phyloP scores from a whole-genome alignment of 805 yeast species.

The Metschnikowia corniflorae region DNA sequence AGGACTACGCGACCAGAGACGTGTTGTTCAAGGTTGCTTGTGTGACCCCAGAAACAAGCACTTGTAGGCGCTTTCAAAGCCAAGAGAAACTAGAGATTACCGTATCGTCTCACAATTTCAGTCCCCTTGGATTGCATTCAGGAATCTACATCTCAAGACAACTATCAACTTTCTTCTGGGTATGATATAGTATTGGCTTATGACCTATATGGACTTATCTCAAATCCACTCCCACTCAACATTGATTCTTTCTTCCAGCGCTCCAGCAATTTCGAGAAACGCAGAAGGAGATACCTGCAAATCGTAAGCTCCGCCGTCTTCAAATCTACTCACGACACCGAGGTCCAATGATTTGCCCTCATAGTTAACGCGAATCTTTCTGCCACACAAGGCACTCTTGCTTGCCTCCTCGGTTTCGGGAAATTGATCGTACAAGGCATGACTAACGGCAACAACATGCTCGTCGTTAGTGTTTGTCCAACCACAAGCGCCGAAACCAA shows the following conservation, averaged over 20 bases:
- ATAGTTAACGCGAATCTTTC: slow-evolving; percentile 44
- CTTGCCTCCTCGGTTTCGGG: slow-evolving; percentile 35
- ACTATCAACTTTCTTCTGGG: too few relatives aligned
- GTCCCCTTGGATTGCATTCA: too few relatives aligned
- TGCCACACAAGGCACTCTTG: slow-evolving; percentile 51
- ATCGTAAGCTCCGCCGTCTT: slow-evolving; percentile 47
- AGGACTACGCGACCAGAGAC: too few relatives aligned
- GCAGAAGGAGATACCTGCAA: slow-evolving; percentile 64
- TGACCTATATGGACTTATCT: too few relatives aligned
- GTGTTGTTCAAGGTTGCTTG: too few relatives aligned
- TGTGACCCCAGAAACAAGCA: too few relatives aligned
- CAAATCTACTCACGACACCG: slow-evolving; percentile 56
- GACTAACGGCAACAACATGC: slow-evolving; percentile 50
- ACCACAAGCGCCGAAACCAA: slow-evolving; percentile 58
- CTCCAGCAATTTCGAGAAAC: slow-evolving; percentile 48
- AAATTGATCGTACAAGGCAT: slow-evolving; percentile 35
- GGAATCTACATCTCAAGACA: too few relatives aligned
- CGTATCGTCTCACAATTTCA: too few relatives aligned
- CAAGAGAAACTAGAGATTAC: too few relatives aligned
- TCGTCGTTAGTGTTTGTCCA: slow-evolving; percentile 42
- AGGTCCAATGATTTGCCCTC: slow-evolving; percentile 52
- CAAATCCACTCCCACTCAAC: slow-evolving; percentile 47
- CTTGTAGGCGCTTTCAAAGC: too few relatives aligned
- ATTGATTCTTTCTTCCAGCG: slow-evolving; percentile 49
- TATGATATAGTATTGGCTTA: too few relatives aligned